These are phyloP conservation scores for Cercospora sesami DNA, from an alignment of 2,329 filamentous ascomycete genomes.

Conservation along the genomic window DNA sequence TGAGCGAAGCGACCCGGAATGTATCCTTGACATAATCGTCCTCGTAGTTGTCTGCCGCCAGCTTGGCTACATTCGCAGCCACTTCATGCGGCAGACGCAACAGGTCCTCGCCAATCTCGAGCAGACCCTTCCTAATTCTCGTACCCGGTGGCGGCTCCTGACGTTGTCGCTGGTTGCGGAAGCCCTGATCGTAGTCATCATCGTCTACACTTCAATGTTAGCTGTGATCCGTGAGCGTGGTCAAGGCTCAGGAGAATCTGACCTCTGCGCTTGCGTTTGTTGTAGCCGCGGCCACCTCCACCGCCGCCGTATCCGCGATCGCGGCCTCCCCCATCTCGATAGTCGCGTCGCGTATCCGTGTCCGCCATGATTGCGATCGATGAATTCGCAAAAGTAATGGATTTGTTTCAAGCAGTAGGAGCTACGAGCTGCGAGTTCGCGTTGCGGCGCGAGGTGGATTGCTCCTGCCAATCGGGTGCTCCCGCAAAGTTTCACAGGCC, in stretches of 20 bases:
- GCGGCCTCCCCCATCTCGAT: constrained; percentile 28
- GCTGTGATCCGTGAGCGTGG: not conserved
- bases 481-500: not conserved
- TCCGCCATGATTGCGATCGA: constrained; percentile 34
- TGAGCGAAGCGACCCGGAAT: constrained; percentile 72
- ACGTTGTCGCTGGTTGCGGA: constrained; percentile 70
- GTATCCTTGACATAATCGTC: constrained; percentile 72
- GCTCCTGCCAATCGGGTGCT: constrained; percentile 5
- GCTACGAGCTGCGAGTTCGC: constrained; percentile 1
- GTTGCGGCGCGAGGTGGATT: not conserved
- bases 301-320: constrained; percentile 43
- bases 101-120: constrained; percentile 79
- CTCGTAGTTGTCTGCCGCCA: constrained; percentile 80
- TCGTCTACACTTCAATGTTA: constrained; percentile 59
- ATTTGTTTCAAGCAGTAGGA: not conserved
- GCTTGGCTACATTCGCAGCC: constrained; percentile 70
- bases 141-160: constrained; percentile 64
- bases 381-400: not conserved
- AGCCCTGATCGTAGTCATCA: constrained; percentile 72
- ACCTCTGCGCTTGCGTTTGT: constrained; percentile 81
- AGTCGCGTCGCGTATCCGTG: constrained; percentile 34
- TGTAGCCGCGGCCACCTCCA: constrained; percentile 48
- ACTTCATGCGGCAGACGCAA: constrained; percentile 77
- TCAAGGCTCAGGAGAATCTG: constrained; percentile 28
- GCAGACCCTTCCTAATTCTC: constrained; percentile 73